Evolutionary conservation across 768 basidiomycete genomes (phyloP).

Genomic region (Macrolepiota dolichaula): DNA sequence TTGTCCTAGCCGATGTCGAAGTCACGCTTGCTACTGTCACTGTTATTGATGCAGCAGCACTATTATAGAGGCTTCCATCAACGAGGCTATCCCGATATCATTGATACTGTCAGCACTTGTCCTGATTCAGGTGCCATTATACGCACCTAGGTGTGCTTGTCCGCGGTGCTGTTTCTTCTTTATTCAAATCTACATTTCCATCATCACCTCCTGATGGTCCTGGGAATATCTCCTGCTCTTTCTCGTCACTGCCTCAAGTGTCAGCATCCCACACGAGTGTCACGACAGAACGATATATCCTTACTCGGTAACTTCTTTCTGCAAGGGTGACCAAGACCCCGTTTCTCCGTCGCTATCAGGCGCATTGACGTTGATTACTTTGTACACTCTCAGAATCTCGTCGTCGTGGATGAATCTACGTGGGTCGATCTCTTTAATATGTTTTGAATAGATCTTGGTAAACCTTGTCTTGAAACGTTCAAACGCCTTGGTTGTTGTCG

Average conservation of each 20-base stretch:
- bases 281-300: background rate
- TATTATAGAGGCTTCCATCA: background rate
- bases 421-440: conserved; percentile 36
- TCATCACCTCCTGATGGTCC: background rate
- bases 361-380: conserved; percentile 12
- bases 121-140: background rate
- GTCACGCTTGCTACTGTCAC: background rate
- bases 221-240: background rate
- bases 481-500: conserved; percentile 50
- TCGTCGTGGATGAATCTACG: conserved; percentile 35
- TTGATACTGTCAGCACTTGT: conserved; percentile 2
- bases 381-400: conserved; percentile 14
- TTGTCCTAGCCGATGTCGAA: background rate
- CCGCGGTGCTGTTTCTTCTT: background rate
- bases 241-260: background rate
- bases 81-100: conserved; percentile 3
- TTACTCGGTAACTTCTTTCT: conserved; percentile 4
- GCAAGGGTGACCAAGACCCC: conserved; percentile 6
- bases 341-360: conserved; percentile 12
- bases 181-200: background rate
- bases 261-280: background rate
- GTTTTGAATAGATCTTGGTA: conserved; percentile 37
- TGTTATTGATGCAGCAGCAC: background rate
- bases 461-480: conserved; percentile 50
- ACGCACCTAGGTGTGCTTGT: background rate